Base-by-base conservation (phyloP, 768 basidiomycete genomes). In the Auricularia cornea region DNA sequence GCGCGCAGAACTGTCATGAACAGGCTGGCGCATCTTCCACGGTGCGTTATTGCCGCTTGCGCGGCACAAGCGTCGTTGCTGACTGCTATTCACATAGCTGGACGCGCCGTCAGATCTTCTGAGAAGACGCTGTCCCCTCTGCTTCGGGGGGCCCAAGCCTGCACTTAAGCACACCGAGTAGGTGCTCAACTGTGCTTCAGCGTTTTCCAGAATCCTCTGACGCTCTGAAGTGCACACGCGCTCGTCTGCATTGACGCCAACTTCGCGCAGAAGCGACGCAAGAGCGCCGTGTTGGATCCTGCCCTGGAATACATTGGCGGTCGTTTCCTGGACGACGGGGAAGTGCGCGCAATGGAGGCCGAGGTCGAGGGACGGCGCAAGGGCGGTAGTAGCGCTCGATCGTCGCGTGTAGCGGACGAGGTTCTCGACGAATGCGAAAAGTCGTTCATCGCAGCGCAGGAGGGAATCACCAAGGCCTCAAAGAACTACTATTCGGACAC, bases 391-490 rank as follows among this genome's bases (percentile, higher is more conserved):
- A 8, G 12, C 33, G 31, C 20, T 3, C 28, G n/a, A 2, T 5
- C 52, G 20, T 11, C 31, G 3, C 14, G 18, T 3, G 16, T 63
- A 26, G 23, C 38, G 8, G 59, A 63, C 38, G 63, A 63, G 16
- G 63, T 63, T 3, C 56, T 63, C 11, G 63, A 57, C 26, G 63
- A 57, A n/a, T 63, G 63, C 31, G 30, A 60, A 30, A 30, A 44
- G 12, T 63, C 63, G 3, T 63, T 63, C 44, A 31, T 30, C 18
- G 63, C 59, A 4, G 63, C 63, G 40, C 63, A 63, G 5, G 63
- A 63, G 32, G 40, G 30, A 28, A 44, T 59, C 11, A 59, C 40
- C 41, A 57, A 63, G 16, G 57, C 48, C 23, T 35, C 59, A 6
- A 40, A 57, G 18, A 59, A 59, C 44, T 63, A 59, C 28, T 59